Percentiles rank a stretch among this genome's conserved stretches.
These are phyloP conservation scores for Sporothrix luriei DNA, from an alignment of 2,329 filamentous ascomycete genomes.

Conservation along the genomic window DNA sequence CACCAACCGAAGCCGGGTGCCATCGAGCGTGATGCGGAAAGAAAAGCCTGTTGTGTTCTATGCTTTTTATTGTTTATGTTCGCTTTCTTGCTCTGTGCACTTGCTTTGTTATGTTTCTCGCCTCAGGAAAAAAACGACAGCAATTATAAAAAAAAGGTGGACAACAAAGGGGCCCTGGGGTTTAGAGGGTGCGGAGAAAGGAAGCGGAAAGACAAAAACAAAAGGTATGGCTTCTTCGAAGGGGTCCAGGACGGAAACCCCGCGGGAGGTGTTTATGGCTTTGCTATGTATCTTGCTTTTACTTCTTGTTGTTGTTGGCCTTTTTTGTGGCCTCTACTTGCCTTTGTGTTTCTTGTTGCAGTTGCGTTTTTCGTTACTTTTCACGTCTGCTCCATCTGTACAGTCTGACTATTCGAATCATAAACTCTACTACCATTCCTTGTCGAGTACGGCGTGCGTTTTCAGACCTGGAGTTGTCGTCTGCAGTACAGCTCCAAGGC, in stretches of 20 bases:
- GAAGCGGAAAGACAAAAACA: neutral
- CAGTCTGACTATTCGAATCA: neutral
- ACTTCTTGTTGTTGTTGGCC: neutral
- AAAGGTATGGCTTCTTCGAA: neutral
- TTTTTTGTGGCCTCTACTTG: neutral
- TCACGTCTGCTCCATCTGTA: neutral
- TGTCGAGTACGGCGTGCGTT: neutral
- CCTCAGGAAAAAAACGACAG: neutral
- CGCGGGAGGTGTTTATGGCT: slow-evolving; percentile 12
- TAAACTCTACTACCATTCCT: neutral
- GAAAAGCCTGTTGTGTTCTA: neutral
- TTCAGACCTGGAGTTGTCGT: neutral
- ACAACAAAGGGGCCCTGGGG: neutral
- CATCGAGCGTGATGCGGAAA: neutral
- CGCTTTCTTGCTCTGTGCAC: neutral
- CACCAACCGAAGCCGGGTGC: slow-evolving; percentile 1
- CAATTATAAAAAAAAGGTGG: neutral
- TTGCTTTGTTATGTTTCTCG: neutral
- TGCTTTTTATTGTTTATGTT: neutral
- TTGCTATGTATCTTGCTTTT: neutral
- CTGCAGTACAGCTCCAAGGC: neutral
- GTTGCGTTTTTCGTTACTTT: neutral
- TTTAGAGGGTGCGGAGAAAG: neutral
- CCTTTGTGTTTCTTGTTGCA: neutral
- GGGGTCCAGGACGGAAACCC: slow-evolving; percentile 1